Evolutionary conservation across 345 rosid genomes (phyloP), one percentile per base, ranked within the genome.

Genomic region (Sapria himalayana): DNA sequence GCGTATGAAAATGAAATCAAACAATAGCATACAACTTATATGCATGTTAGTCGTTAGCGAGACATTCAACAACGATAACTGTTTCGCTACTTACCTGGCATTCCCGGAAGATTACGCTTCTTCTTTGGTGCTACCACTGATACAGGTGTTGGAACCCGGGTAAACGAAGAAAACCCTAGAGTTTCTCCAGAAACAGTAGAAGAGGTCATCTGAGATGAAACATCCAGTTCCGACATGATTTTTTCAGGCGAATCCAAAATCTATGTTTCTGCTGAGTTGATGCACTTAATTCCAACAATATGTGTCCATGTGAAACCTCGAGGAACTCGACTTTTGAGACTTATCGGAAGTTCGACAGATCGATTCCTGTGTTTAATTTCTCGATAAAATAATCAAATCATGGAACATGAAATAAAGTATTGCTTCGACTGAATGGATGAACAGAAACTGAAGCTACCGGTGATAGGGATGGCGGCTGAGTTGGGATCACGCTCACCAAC

Each of bases 101-200:
- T 78, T 63, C 91, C 91, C 8, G 91, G 91, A 55, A 74, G 91
- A 42, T 63, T 78, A 18, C 91, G 67, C 63, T 62, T 78, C 71
- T 71, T 78, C 70, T 66, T 77, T 29, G 57, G 41, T 16, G 63
- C 40, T 13, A 33, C 52, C 16, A 29, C 49, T 8, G 51, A 17
- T 15, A 20, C 47, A 19, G 54, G 57, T 19, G 43, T 45, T 10
- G 55, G 65, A 40, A 44, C 37, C 61, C 51, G 60, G 42, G 44
- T 44, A 19, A 40, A 62, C 3, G 52, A 45, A n/a, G 62, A 49
- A 33, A 64, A 56, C 2, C 38, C 29, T 15, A 48, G 43, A n/a
- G 54, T 54, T 43, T 65, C 75, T 18, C 57, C 69, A 11, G 66
- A 56, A 56, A 64, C 67, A 7, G 64, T 43, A 37, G 74, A 64